Percentiles rank a stretch among this genome's conserved stretches.
phyloP scores from a whole-genome alignment of 768 basidiomycete genomes.

The Leccinum disarticulatum region DNA sequence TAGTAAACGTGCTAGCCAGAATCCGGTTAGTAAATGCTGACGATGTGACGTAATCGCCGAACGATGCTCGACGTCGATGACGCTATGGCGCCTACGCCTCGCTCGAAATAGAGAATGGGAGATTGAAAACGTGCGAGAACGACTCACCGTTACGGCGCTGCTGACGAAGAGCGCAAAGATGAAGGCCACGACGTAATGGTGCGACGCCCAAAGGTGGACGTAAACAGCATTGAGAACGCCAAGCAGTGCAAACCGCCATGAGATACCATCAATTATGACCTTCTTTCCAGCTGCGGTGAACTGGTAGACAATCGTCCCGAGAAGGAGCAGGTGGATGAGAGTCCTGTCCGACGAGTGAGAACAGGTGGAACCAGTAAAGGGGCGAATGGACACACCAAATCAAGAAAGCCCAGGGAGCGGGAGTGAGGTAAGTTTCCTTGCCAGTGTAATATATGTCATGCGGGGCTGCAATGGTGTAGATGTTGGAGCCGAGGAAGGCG shows the following conservation, averaged over 20 bases:
- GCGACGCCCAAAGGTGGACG: conserved; percentile 80
- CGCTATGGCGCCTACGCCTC: conserved; percentile 3
- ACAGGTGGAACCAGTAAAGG: background rate
- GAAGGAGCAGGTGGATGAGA: conserved; percentile 84
- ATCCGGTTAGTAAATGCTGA: conserved; percentile 13
- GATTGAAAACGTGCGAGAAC: background rate
- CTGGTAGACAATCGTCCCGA: conserved; percentile 90
- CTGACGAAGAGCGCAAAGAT: conserved; percentile 86
- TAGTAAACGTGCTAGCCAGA: conserved; percentile 82
- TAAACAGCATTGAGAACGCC: conserved; percentile 86
- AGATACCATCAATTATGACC: conserved; percentile 81
- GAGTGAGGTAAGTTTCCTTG: conserved; percentile 91
- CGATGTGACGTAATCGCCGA: conserved; percentile 2
- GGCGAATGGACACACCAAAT: conserved; percentile 60
- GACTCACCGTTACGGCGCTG: conserved; percentile 54
- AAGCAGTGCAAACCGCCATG: conserved; percentile 90
- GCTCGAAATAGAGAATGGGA: conserved; percentile 18
- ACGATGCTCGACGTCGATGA: conserved; percentile 2
- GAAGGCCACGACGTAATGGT: conserved; percentile 80
- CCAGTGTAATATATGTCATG: conserved; percentile 67
- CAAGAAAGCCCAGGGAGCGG: conserved; percentile 90
- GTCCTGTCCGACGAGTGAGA: conserved; percentile 49
- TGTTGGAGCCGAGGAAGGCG: conserved; percentile 85
- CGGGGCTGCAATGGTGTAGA: conserved; percentile 81
- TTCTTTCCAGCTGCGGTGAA: conserved; percentile 77